Evolutionary conservation across 306 rosid genomes (phyloP).

Genomic region (Cicer cuneatum): DNA sequence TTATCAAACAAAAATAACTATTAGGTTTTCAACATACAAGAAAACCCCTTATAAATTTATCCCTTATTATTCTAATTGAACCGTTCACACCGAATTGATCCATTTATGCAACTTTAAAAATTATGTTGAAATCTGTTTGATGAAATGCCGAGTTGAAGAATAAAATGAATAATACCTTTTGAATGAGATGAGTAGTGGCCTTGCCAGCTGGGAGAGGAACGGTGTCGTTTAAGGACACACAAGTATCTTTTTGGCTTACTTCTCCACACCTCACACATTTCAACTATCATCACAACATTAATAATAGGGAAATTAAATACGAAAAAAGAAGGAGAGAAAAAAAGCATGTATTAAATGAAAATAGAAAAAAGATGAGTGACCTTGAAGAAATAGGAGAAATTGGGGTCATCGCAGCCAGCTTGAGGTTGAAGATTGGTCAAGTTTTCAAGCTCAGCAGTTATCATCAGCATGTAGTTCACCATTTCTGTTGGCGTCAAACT

Average conservation of each 20-base stretch:
- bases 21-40: neutral
- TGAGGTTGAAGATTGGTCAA: conserved; percentile 87
- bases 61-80: neutral
- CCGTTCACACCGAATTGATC: neutral
- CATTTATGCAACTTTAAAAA: neutral
- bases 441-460: conserved; percentile 79
- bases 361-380: conserved; percentile 37
- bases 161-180: conserved; percentile 79
- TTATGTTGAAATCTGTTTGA: neutral
- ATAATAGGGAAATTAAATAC: neutral
- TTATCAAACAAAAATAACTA: neutral
- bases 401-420: conserved; percentile 81
- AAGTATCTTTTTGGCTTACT: conserved; percentile 78
- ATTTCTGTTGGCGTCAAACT: conserved; percentile 48
- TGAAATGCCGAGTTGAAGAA: conserved; percentile 4
- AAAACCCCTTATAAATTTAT: neutral
- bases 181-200: conserved; percentile 80
- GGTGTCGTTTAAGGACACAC: conserved; percentile 69
- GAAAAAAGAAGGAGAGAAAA: neutral
- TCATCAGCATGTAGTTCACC: conserved; percentile 81
- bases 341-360: neutral
- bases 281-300: conserved; percentile 46
- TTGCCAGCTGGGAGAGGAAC: conserved; percentile 78
- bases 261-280: conserved; percentile 92
- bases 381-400: conserved; percentile 87